phyloP scores from a whole-genome alignment of 1,284 basidiomycete species.

The Rhodotorula sp. region DNA sequence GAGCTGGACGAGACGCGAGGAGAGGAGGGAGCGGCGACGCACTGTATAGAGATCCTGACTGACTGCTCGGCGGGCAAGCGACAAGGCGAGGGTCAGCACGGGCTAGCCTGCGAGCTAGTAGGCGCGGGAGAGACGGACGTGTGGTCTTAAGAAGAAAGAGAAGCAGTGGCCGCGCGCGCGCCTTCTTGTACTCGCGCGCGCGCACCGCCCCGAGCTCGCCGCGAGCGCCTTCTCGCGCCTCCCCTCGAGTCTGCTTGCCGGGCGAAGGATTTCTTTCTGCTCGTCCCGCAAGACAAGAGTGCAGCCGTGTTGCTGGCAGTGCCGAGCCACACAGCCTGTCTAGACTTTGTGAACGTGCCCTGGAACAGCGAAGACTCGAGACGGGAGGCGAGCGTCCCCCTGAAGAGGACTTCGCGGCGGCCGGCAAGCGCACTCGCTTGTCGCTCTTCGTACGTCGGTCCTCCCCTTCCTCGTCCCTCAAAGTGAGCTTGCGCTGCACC shows the following conservation, averaged over 20 bases:
- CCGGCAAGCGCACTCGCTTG: too few species aligned
- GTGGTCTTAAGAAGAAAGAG: constrained; percentile 22
- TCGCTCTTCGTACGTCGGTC: not conserved
- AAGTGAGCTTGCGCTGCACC: not conserved
- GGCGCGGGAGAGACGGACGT: constrained; percentile 14
- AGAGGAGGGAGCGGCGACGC: not conserved
- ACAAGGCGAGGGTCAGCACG: not conserved
- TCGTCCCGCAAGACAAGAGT: too few species aligned
- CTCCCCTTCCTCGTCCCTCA: not conserved
- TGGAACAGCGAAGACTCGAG: too few species aligned
- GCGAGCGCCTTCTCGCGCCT: too few species aligned
- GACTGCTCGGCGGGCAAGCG: constrained; percentile 1
- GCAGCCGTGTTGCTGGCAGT: too few species aligned
- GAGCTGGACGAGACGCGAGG: not conserved
- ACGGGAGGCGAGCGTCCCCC: too few species aligned
- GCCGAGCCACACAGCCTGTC: too few species aligned
- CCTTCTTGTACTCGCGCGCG: constrained; percentile 2
- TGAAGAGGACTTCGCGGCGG: too few species aligned
- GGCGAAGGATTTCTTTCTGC: too few species aligned
- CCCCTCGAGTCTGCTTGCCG: too few species aligned
- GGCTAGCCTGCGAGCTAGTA: not conserved
- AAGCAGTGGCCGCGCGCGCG: not conserved
- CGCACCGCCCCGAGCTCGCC: not conserved
- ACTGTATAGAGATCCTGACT: constrained; percentile 31
- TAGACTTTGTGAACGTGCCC: too few species aligned